Base-by-base conservation (phyloP, 768 basidiomycete species). In the Kwoniella sp. region DNA sequence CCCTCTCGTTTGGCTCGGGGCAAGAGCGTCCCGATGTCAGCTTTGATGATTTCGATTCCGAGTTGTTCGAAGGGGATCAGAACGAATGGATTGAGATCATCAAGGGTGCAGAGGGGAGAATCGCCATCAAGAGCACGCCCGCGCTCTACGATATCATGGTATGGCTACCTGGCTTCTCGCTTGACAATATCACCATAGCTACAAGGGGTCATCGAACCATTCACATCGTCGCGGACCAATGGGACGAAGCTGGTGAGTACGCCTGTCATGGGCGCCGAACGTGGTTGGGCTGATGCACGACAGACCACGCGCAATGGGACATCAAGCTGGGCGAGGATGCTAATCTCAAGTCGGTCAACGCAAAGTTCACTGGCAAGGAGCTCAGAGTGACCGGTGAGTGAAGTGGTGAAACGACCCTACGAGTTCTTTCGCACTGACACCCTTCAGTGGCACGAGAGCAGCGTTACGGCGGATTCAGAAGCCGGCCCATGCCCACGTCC, bases 301-400 rank as follows among this genome's bases (percentile, higher is more conserved):
- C 34, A 68, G 67, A 69, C 23, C 67, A 69, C 33, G 64, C 64
- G 22, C 64, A 66, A 48, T 69, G 67, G 67, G 59, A 66, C 33
- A 60, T 69, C 53, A 57, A 61, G 38, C 55, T 69, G 12, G 67
- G 67, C 20, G 64, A 63, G 26, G 67, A 69, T 36, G 64, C 62
- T 29, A 57, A 66, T 34, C 51, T 64, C 41, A 34, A 41, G 7
- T 41, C 59, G 17, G 59, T 69, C 54, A 37, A 42, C 29, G 67
- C 67, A 3, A 63, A 59, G 26, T 69, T 65, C 43, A 46, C 48
- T 5, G 63, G 63, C 14, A 31, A 53, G 12, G 61, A 69, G 32
- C 51, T 69, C 23, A 46, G 51, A 5, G 53, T 68, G n/a, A 56
- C 57, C 14, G 53, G 65, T 67, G 41, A 37, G 57, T 48, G n/a